phyloP scores from a whole-genome alignment of 495 filamentous ascomycete species.

The Aspergillus carlsbadensis region DNA sequence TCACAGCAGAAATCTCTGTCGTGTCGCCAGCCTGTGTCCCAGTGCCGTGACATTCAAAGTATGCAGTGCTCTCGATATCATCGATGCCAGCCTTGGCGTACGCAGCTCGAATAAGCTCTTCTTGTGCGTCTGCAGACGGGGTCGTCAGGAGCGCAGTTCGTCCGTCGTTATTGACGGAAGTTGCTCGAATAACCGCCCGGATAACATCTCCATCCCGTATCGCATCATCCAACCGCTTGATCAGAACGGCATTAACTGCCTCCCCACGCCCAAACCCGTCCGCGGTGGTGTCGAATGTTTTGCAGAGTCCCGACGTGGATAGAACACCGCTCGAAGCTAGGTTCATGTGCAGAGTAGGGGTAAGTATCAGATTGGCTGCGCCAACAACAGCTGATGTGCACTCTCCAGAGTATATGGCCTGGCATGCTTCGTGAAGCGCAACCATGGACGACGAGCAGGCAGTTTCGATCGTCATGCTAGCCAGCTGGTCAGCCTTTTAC shows the following conservation, averaged over 20 bases:
- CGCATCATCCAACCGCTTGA: constrained; percentile 37
- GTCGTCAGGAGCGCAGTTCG: constrained; percentile 9
- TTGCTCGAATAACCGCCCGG: constrained; percentile 41
- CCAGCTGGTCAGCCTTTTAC: too few species aligned
- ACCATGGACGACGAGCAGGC: constrained; percentile 39
- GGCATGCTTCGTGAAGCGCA: constrained; percentile 33
- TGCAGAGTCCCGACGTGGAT: constrained; percentile 36
- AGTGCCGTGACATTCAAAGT: constrained; percentile 40
- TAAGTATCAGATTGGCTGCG: constrained; percentile 37
- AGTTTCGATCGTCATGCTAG: constrained; percentile 31
- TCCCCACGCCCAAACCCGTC: constrained; percentile 69
- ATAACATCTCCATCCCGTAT: constrained; percentile 37
- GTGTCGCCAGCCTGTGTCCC: constrained; percentile 40
- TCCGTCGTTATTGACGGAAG: constrained; percentile 39
- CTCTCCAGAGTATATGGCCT: constrained; percentile 35
- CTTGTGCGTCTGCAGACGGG: constrained; percentile 13
- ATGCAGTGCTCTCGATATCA: constrained; percentile 18
- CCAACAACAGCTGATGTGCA: constrained; percentile 39
- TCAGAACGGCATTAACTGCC: constrained; percentile 34
- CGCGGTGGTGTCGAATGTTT: constrained; percentile 60
- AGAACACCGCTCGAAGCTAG: constrained; percentile 30
- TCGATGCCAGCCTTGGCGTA: constrained; percentile 27
- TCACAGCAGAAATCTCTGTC: constrained; percentile 42
- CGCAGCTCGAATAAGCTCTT: constrained; percentile 21
- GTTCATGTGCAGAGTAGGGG: constrained; percentile 26